Conservation (phyloP, 2,329 filamentous ascomycete genomes). For the Helicocarpus griseus region DNA sequence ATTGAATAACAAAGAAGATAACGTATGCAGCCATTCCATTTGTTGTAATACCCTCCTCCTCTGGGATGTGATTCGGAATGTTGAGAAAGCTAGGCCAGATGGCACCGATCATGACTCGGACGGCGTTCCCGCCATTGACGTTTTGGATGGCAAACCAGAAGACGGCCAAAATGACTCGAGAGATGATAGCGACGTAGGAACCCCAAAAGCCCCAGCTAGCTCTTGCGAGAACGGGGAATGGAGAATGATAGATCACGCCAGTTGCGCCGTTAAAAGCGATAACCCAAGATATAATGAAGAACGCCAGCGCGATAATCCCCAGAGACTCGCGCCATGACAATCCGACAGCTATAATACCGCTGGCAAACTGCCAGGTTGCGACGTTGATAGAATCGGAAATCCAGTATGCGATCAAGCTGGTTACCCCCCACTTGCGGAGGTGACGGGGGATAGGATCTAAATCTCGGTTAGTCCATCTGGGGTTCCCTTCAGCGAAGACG, state of each 20-base stretch:
- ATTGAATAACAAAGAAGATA: conserved; percentile 53
- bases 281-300: conserved; percentile 65
- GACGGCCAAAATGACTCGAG: conserved; percentile 44
- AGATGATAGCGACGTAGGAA: conserved; percentile 45
- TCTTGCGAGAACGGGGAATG: conserved; percentile 71
- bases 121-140: conserved; percentile 50
- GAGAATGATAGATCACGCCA: conserved; percentile 78
- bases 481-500: conserved; percentile 36
- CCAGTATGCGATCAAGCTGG: conserved; percentile 87
- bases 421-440: conserved; percentile 74
- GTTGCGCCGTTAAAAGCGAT: conserved; percentile 71
- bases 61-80: conserved; percentile 58
- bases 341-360: conserved; percentile 66
- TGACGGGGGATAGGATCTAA: conserved; percentile 41
- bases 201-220: conserved; percentile 85
- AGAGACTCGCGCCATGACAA: conserved; percentile 88
- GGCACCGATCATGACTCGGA: conserved; percentile 67
- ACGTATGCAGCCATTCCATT: conserved; percentile 72
- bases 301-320: conserved; percentile 79
- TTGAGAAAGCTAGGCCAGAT: conserved; percentile 60
- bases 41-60: conserved; percentile 59
- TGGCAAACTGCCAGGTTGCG: conserved; percentile 83
- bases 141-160: conserved; percentile 60
- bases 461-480: conserved; percentile 40
- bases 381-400: conserved; percentile 79